These are phyloP conservation scores for Alternaria viburni DNA, from an alignment of 2,329 filamentous ascomycete genomes.

Conservation along the genomic window DNA sequence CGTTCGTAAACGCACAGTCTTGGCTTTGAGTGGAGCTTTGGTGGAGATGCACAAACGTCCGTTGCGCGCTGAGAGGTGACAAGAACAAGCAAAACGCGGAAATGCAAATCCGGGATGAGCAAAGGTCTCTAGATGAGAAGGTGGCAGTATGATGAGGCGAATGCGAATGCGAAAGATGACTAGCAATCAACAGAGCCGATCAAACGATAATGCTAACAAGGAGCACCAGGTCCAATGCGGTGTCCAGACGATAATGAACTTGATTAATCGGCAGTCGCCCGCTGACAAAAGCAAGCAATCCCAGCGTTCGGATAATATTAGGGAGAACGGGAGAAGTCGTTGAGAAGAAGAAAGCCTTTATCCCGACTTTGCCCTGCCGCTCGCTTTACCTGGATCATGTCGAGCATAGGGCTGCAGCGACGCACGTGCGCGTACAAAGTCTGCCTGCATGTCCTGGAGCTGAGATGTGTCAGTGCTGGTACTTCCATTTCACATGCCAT, in stretches of 20 bases:
- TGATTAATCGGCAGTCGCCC: neutral
- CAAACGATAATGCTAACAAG: neutral
- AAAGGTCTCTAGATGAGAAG: neutral
- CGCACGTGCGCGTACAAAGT: constrained; percentile 1
- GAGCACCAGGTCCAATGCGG: neutral
- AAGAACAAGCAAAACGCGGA: neutral
- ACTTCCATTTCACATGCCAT: neutral
- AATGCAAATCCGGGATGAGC: neutral
- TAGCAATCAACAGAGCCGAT: neutral
- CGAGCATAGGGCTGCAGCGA: constrained; percentile 1
- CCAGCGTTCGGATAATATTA: neutral
- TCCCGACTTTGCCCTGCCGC: neutral
- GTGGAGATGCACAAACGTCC: neutral
- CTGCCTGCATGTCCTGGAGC: constrained; percentile 2
- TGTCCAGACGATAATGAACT: neutral
- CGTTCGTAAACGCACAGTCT: neutral
- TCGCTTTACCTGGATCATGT: neutral
- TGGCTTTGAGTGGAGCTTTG: neutral
- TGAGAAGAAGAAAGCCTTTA: neutral
- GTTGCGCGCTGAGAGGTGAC: neutral
- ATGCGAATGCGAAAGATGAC: neutral
- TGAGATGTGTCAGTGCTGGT: neutral
- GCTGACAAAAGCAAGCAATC: neutral
- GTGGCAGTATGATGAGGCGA: neutral
- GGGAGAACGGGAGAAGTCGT: neutral